A percentile compares a stretch with the other conserved stretches of the same genome.
Evolutionary conservation across 345 rosid genomes (phyloP).

Genomic region (Schrenkiella parvula): DNA sequence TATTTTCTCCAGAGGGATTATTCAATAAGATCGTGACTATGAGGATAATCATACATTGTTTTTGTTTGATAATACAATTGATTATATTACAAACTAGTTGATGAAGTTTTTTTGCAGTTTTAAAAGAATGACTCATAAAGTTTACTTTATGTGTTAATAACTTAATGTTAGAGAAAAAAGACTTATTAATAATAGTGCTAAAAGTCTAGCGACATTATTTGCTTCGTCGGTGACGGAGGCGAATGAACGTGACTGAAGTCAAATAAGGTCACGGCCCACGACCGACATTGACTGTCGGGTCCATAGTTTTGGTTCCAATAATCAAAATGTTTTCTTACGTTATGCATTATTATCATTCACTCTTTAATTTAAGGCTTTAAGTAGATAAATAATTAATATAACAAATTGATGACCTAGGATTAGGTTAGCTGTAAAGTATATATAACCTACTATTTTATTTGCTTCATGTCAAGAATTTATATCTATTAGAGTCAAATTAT

Average conservation of each 20-base stretch:
- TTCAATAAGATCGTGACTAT: conserved; percentile 6
- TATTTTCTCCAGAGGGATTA: not conserved
- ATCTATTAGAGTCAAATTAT: not conserved
- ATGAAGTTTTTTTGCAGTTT: too few relatives aligned
- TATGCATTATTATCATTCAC: not conserved
- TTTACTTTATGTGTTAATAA: too few relatives aligned
- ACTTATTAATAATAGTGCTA: not conserved
- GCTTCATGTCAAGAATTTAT: not conserved
- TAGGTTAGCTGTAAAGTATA: not conserved
- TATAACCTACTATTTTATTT: not conserved
- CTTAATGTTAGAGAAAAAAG: too few relatives aligned
- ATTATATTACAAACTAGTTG: not conserved
- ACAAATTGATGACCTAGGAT: not conserved
- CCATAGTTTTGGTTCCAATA: conserved; percentile 8
- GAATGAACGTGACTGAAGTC: conserved; percentile 11
- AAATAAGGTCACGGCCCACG: conserved; percentile 11
- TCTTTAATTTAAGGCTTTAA: not conserved
- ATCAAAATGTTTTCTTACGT: conserved; percentile 5
- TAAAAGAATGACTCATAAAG: too few relatives aligned
- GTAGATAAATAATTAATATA: not conserved
- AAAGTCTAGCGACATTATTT: conserved; percentile 6
- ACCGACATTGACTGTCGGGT: conserved; percentile 26
- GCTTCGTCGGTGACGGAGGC: too few relatives aligned
- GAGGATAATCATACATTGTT: not conserved
- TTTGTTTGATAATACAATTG: not conserved